A percentile compares a stretch with the other conserved stretches of the same genome.
Evolutionary conservation across 2,329 filamentous ascomycete genomes (phyloP).

Genomic region (Cladosporium sp.): DNA sequence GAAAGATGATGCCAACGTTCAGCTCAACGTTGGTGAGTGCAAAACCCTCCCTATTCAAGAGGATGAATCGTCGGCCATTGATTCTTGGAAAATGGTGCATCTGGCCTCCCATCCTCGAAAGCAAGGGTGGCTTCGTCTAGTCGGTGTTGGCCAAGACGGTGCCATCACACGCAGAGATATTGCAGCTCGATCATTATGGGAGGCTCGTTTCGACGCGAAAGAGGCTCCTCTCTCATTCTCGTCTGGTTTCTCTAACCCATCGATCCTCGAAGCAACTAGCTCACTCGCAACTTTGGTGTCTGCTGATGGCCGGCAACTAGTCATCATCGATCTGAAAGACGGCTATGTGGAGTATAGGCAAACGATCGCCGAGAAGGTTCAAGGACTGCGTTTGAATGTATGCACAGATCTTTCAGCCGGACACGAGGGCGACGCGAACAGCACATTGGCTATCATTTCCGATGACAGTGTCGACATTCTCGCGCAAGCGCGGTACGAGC

Average conservation of each 20-base stretch:
- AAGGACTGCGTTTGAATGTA: not conserved
- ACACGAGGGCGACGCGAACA: slow-evolving; percentile 14
- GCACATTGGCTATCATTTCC: slow-evolving; percentile 26
- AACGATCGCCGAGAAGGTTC: slow-evolving; percentile 4
- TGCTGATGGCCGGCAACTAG: slow-evolving; percentile 16
- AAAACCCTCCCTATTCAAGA: not conserved
- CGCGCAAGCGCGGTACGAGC: slow-evolving; percentile 24
- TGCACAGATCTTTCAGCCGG: not conserved
- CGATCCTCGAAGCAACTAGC: slow-evolving; percentile 20
- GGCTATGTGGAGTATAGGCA: slow-evolving; percentile 29
- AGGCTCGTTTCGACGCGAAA: not conserved
- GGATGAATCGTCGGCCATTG: not conserved
- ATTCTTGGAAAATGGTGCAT: not conserved
- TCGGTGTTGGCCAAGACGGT: slow-evolving; percentile 4
- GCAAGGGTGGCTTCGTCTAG: slow-evolving; percentile 7
- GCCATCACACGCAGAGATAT: slow-evolving; percentile 8
- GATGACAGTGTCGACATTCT: slow-evolving; percentile 22
- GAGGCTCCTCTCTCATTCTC: slow-evolving; percentile 15
- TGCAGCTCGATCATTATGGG: not conserved
- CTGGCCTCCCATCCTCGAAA: slow-evolving; percentile 10
- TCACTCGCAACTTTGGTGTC: slow-evolving; percentile 24
- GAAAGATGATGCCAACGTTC: not conserved
- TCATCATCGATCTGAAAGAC: slow-evolving; percentile 25
- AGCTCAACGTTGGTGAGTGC: not conserved
- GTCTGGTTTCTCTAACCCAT: slow-evolving; percentile 17